phyloP scores from a whole-genome alignment of 306 rosid genomes.

The Cicer pinnatifidum region DNA sequence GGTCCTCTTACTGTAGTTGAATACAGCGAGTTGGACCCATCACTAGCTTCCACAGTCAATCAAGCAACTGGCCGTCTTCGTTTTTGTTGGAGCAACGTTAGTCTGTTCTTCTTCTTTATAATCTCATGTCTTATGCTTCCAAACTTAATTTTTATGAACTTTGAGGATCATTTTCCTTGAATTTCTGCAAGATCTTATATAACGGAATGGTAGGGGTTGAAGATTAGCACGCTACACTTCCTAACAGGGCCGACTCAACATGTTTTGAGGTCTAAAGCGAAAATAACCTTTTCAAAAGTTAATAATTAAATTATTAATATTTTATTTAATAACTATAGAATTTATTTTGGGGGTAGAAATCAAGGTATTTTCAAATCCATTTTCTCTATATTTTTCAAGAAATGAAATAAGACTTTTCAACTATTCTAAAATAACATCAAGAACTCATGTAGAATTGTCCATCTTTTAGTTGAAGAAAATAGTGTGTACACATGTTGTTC shows the following conservation, averaged over 20 bases:
- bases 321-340: no score
- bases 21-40: constrained; percentile 84
- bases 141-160: constrained; percentile 16
- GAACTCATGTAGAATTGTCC: no score
- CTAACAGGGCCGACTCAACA: neutral
- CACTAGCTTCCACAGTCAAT: constrained; percentile 85
- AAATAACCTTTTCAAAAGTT: no score
- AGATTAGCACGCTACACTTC: constrained; percentile 19
- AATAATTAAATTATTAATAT: no score
- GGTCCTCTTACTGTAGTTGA: constrained; percentile 97
- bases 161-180: constrained; percentile 32
- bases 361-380: no score
- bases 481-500: no score
- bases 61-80: constrained; percentile 97
- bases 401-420: no score
- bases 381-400: no score
- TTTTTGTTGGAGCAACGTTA: constrained; percentile 97
- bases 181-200: constrained; percentile 25
- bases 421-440: no score
- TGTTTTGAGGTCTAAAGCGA: no score
- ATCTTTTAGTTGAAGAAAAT: no score
- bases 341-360: no score
- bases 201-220: constrained; percentile 37
- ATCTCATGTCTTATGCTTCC: constrained; percentile 36
- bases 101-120: constrained; percentile 45